Base-by-base conservation (phyloP, 179 eudicot genomes). In the Silene coronaria region DNA sequence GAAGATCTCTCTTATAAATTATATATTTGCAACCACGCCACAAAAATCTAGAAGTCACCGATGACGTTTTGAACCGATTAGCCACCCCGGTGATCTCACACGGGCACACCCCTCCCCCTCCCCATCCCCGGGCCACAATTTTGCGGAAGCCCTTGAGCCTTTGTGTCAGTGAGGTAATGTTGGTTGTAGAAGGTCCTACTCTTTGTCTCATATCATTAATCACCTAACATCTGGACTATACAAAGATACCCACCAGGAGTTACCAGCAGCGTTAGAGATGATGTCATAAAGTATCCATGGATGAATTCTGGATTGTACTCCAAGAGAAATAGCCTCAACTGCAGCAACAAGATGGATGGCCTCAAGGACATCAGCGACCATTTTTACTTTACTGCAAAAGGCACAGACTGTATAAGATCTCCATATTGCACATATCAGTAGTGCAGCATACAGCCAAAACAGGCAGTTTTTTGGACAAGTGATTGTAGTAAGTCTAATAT, bases 181-280 rank as follows among this genome's bases (percentile, higher is more conserved):
- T 48, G 19, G 19, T 53, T 53, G 58, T 2, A 53, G 58, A 53
- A 53, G 58, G 58, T n/a, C 58, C 58, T 53, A 53, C 19, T 53
- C 58, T 21, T 16, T 53, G 58, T 53, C n/a, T 26, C 32, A 11
- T 61, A 48, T 75, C 63, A 23, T n/a, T 34, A 57, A 17, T 24
- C n/a, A 9, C n/a, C 11, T 38, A 19, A 26, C 59, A 32, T 34
- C 24, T 22, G 46, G 75, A 75, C 60, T 19, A 46, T 21, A 66
- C 16, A 26, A 27, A 66, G 76, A 74, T 38, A 58, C 75, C 28
- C 81, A 96, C 99, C 97, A 91, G 70, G 99, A 96, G 77, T 85
- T 96, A 82, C 99, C 99, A 71, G 99, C 99, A 71, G 99, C 99
- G 85, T 96, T 96, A 30, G 99, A 91, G 64, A 96, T 93, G 72